Percentiles rank a stretch among this genome's conserved stretches.
phyloP scores from a whole-genome alignment of 2,329 filamentous ascomycete species.

The Paracoccidioides lutzii region DNA sequence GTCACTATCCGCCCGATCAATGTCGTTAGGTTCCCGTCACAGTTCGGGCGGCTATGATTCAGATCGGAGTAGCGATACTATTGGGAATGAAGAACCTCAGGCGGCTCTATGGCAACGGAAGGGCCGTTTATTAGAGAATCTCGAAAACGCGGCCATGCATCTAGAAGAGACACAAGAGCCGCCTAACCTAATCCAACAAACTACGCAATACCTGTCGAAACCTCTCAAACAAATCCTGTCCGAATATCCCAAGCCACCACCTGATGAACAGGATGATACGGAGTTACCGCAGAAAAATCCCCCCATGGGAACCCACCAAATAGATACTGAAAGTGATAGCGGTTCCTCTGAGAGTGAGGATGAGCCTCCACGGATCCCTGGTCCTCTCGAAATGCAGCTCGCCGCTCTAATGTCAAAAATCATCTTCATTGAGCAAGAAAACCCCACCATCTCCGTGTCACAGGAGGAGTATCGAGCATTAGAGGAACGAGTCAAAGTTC shows the following conservation, averaged over 20 bases:
- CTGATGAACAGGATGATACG: neutral
- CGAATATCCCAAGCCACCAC: neutral
- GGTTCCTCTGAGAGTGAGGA: neutral
- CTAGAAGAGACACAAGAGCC: slow-evolving; percentile 1
- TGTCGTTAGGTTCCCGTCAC: neutral
- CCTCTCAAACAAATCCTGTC: slow-evolving; percentile 1
- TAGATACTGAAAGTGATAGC: neutral
- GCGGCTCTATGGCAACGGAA: slow-evolving; percentile 3
- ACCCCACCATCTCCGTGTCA: slow-evolving; percentile 17
- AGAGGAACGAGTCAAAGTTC: slow-evolving; percentile 18
- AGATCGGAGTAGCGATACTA: slow-evolving; percentile 14
- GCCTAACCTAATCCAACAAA: neutral
- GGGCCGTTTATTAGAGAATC: slow-evolving; percentile 3
- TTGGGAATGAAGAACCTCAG: neutral
- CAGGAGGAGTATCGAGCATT: slow-evolving; percentile 26
- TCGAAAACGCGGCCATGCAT: neutral
- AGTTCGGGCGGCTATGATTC: slow-evolving; percentile 2
- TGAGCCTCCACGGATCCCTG: neutral
- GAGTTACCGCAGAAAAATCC: slow-evolving; percentile 4
- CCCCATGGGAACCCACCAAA: neutral
- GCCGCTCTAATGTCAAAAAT: slow-evolving; percentile 7
- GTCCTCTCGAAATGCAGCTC: slow-evolving; percentile 5
- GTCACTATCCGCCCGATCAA: slow-evolving; percentile 1
- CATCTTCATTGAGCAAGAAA: slow-evolving; percentile 6
- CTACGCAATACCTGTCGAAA: neutral